Evolutionary conservation across 2,329 filamentous ascomycete species (phyloP).

Genomic region (Cytospora piceicola): DNA sequence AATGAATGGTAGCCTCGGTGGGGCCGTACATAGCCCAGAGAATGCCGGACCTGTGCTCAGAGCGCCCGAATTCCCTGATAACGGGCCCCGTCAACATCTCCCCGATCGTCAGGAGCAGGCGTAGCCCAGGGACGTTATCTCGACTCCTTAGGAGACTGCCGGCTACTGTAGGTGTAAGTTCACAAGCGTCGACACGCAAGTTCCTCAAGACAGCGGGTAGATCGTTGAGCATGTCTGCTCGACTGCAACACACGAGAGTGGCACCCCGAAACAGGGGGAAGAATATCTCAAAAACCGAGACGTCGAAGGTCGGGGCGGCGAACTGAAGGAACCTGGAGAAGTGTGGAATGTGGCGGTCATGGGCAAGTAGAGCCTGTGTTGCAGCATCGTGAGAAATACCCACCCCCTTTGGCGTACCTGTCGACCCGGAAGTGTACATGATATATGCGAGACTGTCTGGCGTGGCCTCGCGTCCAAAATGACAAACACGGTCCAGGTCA

Average conservation of each 20-base stretch:
- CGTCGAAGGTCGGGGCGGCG: constrained; percentile 90
- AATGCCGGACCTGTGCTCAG: constrained; percentile 58
- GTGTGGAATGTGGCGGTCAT: constrained; percentile 73
- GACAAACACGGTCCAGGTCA: too few species aligned
- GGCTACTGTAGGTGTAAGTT: constrained; percentile 87
- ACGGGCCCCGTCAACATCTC: constrained; percentile 86
- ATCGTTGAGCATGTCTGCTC: constrained; percentile 73
- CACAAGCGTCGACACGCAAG: constrained; percentile 78
- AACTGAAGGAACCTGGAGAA: constrained; percentile 89
- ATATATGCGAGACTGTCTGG: constrained; percentile 72
- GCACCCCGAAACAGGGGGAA: constrained; percentile 76
- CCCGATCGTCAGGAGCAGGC: constrained; percentile 81
- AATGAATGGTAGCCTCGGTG: constrained; percentile 91
- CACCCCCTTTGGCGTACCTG: constrained; percentile 87
- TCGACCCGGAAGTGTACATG: constrained; percentile 93
- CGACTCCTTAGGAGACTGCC: constrained; percentile 74
- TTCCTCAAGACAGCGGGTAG: constrained; percentile 67
- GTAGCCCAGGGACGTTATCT: constrained; percentile 67
- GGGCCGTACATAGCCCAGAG: constrained; percentile 95
- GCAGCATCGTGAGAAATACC: constrained; percentile 78
- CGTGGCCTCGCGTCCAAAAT: constrained; percentile 28
- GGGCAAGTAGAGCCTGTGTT: constrained; percentile 81
- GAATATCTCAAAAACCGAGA: constrained; percentile 94
- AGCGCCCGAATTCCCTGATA: constrained; percentile 76
- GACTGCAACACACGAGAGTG: constrained; percentile 73